phyloP scores from a whole-genome alignment of 345 rosid genomes.

The Fremontodendron californicum region DNA sequence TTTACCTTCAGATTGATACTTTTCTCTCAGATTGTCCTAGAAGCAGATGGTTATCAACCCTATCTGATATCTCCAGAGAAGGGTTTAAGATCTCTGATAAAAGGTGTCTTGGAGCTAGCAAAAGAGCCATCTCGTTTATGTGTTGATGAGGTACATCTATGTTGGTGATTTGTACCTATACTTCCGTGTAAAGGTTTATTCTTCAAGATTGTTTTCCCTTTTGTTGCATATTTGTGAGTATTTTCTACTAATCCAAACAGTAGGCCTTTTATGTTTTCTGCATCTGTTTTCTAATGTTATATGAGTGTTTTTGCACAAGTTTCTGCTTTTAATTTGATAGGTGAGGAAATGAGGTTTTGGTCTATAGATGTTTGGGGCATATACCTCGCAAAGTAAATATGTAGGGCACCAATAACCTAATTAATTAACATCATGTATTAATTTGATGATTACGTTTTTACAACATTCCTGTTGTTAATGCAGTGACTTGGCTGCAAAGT shows the following conservation, averaged over 20 bases:
- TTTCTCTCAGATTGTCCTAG: constrained; percentile 71
- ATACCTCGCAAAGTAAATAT: neutral
- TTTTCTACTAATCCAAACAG: neutral
- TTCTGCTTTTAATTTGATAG: neutral
- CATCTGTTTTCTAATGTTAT: neutral
- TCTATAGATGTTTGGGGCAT: neutral
- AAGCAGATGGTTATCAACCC: constrained; percentile 99
- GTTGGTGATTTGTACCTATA: neutral
- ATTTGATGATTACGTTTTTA: neutral
- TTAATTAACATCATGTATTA: neutral
- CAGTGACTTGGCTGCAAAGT: neutral
- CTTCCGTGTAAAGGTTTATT: neutral
- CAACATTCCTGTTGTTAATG: neutral
- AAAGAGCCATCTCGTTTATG: constrained; percentile 94
- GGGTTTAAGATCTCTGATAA: constrained; percentile 94
- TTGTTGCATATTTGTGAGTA: neutral
- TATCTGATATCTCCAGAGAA: constrained; percentile 99
- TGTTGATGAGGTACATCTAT: constrained; percentile 80
- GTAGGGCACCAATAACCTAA: neutral
- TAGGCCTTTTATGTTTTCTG: neutral
- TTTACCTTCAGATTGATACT: constrained; percentile 11
- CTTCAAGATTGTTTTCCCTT: neutral
- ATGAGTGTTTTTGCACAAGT: neutral
- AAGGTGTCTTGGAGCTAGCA: constrained; percentile 92
- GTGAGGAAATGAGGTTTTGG: neutral